Evolutionary conservation across 176 grass and related monocot genomes (phyloP).

Genomic region (Avena insularis): DNA sequence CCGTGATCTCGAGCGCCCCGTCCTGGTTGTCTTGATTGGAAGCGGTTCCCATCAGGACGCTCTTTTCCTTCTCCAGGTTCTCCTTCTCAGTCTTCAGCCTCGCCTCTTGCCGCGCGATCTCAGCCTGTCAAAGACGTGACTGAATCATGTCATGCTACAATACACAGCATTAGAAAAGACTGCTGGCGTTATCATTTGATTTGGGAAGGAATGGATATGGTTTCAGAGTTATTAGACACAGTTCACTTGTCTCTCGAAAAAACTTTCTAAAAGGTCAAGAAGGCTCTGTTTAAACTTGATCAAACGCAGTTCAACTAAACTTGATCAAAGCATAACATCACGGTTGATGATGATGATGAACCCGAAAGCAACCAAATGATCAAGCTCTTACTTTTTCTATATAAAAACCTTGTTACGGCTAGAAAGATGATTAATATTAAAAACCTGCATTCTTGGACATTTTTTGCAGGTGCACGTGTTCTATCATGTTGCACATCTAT

Average conservation of each 20-base stretch:
- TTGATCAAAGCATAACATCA: not conserved
- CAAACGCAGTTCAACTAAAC: slow-evolving; percentile 19
- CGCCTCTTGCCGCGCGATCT: slow-evolving; percentile 89
- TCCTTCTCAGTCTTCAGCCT: slow-evolving; percentile 96
- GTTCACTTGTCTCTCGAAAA: not conserved
- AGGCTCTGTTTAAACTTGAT: not conserved
- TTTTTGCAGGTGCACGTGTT: not conserved
- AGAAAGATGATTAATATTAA: not conserved
- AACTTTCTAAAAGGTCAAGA: not conserved
- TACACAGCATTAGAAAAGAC: not conserved
- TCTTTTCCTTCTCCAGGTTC: slow-evolving; percentile 98
- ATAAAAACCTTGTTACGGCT: not conserved
- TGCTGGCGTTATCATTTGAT: not conserved
- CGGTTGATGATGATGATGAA: not conserved
- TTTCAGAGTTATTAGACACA: not conserved
- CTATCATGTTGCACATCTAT: not conserved
- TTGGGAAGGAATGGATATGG: not conserved
- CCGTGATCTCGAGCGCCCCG: slow-evolving; percentile 97
- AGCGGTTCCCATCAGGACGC: slow-evolving; percentile 93
- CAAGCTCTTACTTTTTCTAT: not conserved
- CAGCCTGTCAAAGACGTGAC: slow-evolving; percentile 56
- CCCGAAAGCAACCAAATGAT: not conserved
- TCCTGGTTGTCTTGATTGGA: slow-evolving; percentile 96
- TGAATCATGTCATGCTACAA: not conserved
- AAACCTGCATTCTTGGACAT: not conserved